Evolutionary conservation across 2,329 filamentous ascomycete genomes (phyloP).

Genomic region (Calonectria hongkongensis): DNA sequence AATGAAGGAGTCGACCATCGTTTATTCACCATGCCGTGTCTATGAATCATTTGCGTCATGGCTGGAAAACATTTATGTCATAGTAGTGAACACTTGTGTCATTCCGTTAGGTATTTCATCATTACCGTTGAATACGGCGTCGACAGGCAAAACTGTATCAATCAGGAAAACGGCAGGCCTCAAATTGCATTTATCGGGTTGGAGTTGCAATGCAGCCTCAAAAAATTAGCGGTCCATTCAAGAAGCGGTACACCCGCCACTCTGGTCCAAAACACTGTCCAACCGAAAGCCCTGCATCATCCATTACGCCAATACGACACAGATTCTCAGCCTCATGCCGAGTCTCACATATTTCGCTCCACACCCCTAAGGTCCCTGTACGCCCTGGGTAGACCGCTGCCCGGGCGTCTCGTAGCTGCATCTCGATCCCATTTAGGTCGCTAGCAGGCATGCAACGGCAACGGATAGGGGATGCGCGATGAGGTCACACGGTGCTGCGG

Average conservation of each 20-base stretch:
- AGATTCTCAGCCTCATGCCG: constrained; percentile 21
- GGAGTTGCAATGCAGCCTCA: constrained; percentile 23
- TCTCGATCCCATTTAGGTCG: constrained; percentile 18
- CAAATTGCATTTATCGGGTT: constrained; percentile 26
- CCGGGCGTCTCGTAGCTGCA: constrained; percentile 25
- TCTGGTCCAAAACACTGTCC: constrained; percentile 19
- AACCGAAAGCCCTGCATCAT: constrained; percentile 24
- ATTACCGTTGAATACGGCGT: constrained; percentile 22
- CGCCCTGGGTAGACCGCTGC: background rate
- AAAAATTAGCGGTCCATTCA: constrained; percentile 17
- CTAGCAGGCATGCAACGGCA: constrained; percentile 22
- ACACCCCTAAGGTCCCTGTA: constrained; percentile 13
- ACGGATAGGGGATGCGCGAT: constrained; percentile 49
- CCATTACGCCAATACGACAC: constrained; percentile 24
- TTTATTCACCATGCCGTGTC: background rate
- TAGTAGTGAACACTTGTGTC: constrained; percentile 4
- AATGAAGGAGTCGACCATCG: background rate
- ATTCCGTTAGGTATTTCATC: constrained; percentile 17
- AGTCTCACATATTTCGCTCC: constrained; percentile 6
- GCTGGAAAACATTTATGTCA: background rate
- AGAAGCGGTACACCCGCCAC: constrained; percentile 12
- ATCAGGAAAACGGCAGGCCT: constrained; percentile 13
- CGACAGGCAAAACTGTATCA: background rate
- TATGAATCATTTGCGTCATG: constrained; percentile 12
- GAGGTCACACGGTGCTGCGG: constrained; percentile 52